A percentile compares a stretch with the other conserved stretches of the same genome.
These are phyloP conservation scores for Haplosporangium sp. DNA, from an alignment of 371 early-diverging fungal species.

Conservation along the genomic window DNA sequence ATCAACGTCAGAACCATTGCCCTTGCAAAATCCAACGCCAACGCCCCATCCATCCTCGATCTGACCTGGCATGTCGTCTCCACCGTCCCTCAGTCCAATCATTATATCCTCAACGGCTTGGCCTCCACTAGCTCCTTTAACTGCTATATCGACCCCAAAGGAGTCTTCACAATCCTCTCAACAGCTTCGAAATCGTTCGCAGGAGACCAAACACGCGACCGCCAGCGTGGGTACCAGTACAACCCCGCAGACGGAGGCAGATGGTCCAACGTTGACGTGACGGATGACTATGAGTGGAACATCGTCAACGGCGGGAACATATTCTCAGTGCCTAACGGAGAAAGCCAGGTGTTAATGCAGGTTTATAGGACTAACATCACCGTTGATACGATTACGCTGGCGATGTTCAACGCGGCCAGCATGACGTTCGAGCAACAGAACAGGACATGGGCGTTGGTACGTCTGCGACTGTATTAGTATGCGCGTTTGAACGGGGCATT, in stretches of 20 bases:
- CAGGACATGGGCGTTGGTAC: slow-evolving; percentile 21
- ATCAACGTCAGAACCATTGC: slow-evolving; percentile 1
- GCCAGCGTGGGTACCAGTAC: slow-evolving; percentile 20
- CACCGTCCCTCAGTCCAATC: not conserved
- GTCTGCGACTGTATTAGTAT: not conserved
- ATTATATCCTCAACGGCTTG: slow-evolving; percentile 15
- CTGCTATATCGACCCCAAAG: slow-evolving; percentile 20
- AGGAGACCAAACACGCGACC: not conserved
- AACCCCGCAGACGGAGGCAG: slow-evolving; percentile 4
- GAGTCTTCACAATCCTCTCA: slow-evolving; percentile 27
- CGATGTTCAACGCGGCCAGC: slow-evolving; percentile 7
- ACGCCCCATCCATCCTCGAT: slow-evolving; percentile 11
- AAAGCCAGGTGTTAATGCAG: slow-evolving; percentile 11
- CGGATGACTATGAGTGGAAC: slow-evolving; percentile 23
- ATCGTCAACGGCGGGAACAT: not conserved
- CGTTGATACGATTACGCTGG: not conserved
- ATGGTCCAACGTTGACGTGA: slow-evolving; percentile 27
- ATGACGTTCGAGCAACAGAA: slow-evolving; percentile 9
- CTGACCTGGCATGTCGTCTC: slow-evolving; percentile 27
- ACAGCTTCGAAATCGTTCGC: not conserved
- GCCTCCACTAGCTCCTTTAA: slow-evolving; percentile 3
- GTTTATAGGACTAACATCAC: slow-evolving; percentile 4
- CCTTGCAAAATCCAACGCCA: slow-evolving; percentile 24
- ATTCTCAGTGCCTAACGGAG: not conserved
- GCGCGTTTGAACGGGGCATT: not conserved